phyloP scores from a whole-genome alignment of 495 filamentous ascomycete genomes.

The Penicillium desertorum region DNA sequence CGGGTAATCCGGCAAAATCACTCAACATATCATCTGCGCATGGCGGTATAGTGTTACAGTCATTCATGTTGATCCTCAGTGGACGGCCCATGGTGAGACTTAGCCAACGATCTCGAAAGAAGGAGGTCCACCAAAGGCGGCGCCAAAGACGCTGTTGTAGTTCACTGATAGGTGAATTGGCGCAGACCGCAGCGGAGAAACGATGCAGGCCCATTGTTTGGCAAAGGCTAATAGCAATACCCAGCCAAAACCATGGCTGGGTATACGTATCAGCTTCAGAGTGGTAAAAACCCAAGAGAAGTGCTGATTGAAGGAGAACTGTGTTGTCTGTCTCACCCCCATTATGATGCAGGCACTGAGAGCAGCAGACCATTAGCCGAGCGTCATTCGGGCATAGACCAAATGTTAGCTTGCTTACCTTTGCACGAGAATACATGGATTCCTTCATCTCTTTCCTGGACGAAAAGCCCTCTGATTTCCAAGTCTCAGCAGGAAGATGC shows the following conservation, averaged over 20 bases:
- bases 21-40: slow-evolving; percentile 28
- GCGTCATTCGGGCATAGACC: background rate
- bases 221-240: slow-evolving; percentile 35
- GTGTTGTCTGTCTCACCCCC: slow-evolving; percentile 37
- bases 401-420: slow-evolving; percentile 19
- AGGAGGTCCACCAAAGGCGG: slow-evolving; percentile 43
- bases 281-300: slow-evolving; percentile 43
- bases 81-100: slow-evolving; percentile 38
- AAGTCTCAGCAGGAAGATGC: slow-evolving; percentile 26
- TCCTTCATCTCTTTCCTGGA: slow-evolving; percentile 40
- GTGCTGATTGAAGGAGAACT: slow-evolving; percentile 38
- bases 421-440: slow-evolving; percentile 40
- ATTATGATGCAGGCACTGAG: slow-evolving; percentile 39
- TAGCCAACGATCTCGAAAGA: slow-evolving; percentile 43
- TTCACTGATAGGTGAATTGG: slow-evolving; percentile 20
- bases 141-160: slow-evolving; percentile 36
- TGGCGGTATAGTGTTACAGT: slow-evolving; percentile 35
- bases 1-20: slow-evolving; percentile 24
- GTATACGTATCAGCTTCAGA: slow-evolving; percentile 38
- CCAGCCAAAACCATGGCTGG: slow-evolving; percentile 41
- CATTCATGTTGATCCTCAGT: slow-evolving; percentile 36
- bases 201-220: slow-evolving; percentile 40
- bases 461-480: slow-evolving; percentile 31
- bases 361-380: background rate
- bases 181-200: slow-evolving; percentile 21